Conservation (phyloP, 2,329 filamentous ascomycete species). For the Mariannaea sp. region DNA sequence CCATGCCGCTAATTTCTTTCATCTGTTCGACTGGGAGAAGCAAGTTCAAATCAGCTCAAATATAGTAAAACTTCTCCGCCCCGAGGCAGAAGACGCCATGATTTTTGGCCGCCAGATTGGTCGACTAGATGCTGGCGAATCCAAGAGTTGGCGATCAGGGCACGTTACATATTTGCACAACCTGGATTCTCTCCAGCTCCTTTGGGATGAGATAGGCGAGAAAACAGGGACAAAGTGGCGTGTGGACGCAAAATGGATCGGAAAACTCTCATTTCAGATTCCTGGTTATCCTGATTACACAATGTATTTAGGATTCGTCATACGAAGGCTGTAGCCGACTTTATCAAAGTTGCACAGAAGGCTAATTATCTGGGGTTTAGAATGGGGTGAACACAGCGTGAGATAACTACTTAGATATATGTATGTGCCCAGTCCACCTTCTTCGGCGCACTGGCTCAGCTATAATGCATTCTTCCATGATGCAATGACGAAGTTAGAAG, state of each 20-base stretch:
- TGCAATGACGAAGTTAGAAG: too few species aligned
- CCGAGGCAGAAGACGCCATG: background rate
- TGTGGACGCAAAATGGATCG: background rate
- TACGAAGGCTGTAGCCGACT: background rate
- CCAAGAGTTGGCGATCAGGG: background rate
- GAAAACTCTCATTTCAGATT: constrained; percentile 1
- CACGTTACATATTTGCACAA: background rate
- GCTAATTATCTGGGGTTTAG: too few species aligned
- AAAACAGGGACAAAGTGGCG: background rate
- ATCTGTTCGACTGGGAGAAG: constrained; percentile 5
- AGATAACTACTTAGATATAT: too few species aligned
- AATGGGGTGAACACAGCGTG: too few species aligned
- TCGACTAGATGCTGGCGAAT: background rate
- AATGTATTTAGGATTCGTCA: background rate
- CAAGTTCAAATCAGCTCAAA: background rate
- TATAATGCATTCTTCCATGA: too few species aligned
- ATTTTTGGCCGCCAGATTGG: constrained; percentile 7
- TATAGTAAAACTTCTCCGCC: background rate
- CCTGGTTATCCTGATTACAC: constrained; percentile 1
- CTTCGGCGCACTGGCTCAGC: too few species aligned
- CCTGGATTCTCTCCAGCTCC: background rate
- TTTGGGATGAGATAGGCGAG: constrained; percentile 1
- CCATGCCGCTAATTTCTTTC: constrained; percentile 5
- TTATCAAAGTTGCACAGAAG: too few species aligned
- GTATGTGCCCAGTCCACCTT: too few species aligned